A percentile compares a stretch with the other conserved stretches of the same genome.
These are phyloP conservation scores for Gossypium herbaceum DNA, from an alignment of 345 rosid genomes.

Conservation along the genomic window DNA sequence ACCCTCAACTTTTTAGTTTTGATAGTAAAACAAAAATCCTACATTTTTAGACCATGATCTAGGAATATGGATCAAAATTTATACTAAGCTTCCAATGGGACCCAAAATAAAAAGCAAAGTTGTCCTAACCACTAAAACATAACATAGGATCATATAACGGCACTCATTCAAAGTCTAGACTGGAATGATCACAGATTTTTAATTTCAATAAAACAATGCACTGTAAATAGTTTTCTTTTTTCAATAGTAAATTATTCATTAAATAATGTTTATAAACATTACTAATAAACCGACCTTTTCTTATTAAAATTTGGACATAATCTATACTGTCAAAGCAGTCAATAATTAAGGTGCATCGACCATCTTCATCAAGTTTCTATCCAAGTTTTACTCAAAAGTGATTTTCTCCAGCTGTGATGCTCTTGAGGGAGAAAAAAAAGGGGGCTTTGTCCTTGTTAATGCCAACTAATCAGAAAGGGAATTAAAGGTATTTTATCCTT, in stretches of 20 bases:
- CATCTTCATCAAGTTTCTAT: neutral
- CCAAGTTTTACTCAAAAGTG: neutral
- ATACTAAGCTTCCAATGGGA: neutral
- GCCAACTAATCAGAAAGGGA: neutral
- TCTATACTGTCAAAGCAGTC: too few relatives aligned
- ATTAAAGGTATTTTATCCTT: neutral
- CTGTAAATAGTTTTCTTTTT: too few relatives aligned
- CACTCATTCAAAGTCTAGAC: too few relatives aligned
- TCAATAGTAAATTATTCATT: too few relatives aligned
- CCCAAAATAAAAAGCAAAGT: neutral
- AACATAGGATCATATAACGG: neutral
- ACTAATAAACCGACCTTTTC: too few relatives aligned
- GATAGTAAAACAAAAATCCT: neutral
- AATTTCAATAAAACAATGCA: too few relatives aligned
- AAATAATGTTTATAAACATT: too few relatives aligned
- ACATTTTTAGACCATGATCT: neutral
- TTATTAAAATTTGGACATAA: too few relatives aligned
- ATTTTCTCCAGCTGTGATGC: neutral
- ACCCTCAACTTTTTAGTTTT: neutral
- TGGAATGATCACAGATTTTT: too few relatives aligned
- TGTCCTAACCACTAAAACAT: too few relatives aligned
- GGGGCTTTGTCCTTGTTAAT: neutral
- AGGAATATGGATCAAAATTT: neutral
- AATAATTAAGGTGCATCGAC: too few relatives aligned
- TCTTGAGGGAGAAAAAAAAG: neutral